Conservation (phyloP, 345 rosid genomes). For the Aquilaria yunnanensis region DNA sequence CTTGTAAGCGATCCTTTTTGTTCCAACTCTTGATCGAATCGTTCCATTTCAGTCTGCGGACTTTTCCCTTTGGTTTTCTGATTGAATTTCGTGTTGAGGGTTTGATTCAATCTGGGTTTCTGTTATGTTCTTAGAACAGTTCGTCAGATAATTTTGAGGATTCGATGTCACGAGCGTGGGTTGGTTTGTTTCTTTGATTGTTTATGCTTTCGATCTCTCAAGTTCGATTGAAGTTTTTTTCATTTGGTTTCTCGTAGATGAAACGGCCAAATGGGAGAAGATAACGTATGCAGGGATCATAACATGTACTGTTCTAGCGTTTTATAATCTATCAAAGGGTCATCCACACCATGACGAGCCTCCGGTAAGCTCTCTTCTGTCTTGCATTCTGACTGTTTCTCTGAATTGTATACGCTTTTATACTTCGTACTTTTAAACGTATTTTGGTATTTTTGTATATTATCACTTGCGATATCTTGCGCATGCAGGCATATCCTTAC, state of each 20-base stretch:
- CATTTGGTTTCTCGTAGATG: conserved; percentile 32
- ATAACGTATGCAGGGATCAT: conserved; percentile 68
- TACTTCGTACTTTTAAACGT: background rate
- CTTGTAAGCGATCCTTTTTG: conserved; percentile 33
- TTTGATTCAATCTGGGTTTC: background rate
- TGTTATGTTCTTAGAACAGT: background rate
- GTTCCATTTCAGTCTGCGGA: background rate
- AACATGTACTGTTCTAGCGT: conserved; percentile 52
- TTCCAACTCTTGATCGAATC: conserved; percentile 1
- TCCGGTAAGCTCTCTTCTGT: conserved; percentile 47
- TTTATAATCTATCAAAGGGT: conserved; percentile 66
- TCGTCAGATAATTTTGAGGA: no score
- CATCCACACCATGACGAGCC: conserved; percentile 85
- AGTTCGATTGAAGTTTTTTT: background rate
- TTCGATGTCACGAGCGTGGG: no score
- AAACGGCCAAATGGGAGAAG: conserved; percentile 92
- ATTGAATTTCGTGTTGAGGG: conserved; percentile 7
- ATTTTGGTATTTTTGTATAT: conserved; percentile 1
- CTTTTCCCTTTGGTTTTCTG: conserved; percentile 6
- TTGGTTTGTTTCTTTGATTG: background rate
- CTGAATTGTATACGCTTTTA: background rate
- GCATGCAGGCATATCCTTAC: conserved; percentile 61
- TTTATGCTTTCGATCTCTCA: conserved; percentile 3
- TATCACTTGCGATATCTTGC: conserved; percentile 7
- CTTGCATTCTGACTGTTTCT: background rate